Base-by-base conservation (phyloP, 2,329 filamentous ascomycete species). In the Beauveria bassiana region DNA sequence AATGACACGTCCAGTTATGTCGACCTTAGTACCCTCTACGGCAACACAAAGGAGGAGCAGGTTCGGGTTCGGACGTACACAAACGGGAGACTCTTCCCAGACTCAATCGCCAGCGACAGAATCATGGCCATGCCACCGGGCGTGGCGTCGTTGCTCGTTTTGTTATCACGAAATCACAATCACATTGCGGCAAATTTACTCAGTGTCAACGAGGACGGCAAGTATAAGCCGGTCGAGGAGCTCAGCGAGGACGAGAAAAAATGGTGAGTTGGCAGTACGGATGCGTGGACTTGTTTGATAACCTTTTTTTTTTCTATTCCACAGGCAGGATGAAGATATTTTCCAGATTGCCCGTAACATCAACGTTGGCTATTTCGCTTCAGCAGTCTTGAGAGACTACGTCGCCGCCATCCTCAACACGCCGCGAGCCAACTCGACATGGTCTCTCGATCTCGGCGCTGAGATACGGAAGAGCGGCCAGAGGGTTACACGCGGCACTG, bases 371-470 rank as follows among this genome's bases (percentile, higher is more conserved):
- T 72, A 82, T 1, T 82, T 82, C 59, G 72, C 81, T 68, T 81
- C 81, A 67, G 79, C 81, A 56, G 78, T 81, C 57, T 68, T 82
- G 18, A 74, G 79, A 53, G 80, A 82, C 67, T 82, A 82, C 61
- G 78, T 82, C 42, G 76, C 79, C 45, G 81, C 79, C 4, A 82
- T 82, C 53, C 69, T 82, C 46, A 78, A 82, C 63, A 73, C 66
- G 61, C 66, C 64, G 53, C 63, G 65, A 22, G 65, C 65, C 5
- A 62, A 65, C n/a, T 69, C 70, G 3, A 66, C 66, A n/a, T 73
- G 70, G 71, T 67, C 64, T 49, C 65, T 74, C 0, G 70, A 73
- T 16, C 52, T 42, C 9, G 34, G 52, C 18, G 12, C 52, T 4
- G 52, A 55, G 14, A 55, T 55, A 10, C 20, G 24, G 14, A 55